Base-by-base conservation (phyloP, 2,329 filamentous ascomycete genomes). In the Fusarium marasasianum region DNA sequence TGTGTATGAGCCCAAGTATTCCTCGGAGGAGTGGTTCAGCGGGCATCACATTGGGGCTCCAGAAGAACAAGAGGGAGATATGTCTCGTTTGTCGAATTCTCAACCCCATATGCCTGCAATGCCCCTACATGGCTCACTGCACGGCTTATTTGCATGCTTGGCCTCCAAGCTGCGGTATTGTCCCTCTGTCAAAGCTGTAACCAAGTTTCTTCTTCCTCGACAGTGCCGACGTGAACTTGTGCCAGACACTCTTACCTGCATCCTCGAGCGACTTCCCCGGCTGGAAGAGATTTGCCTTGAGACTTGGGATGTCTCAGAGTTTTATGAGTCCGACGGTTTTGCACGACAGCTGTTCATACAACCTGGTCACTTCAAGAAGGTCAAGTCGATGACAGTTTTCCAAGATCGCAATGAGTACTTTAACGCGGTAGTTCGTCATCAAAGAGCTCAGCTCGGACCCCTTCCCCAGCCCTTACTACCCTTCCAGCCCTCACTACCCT, bases 311-410 rank as follows among this genome's bases (percentile, higher is more conserved):
- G 9, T 29, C 11, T 24, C 31, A 5, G 13, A 17, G 11, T 10
- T 35, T 33, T 14, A 18, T 14, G 8, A 0, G 20, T 1, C 2
- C 9, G 1, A 47, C 15, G 29, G 18, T 13, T 7, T 9, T n/a
- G 8, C 8, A 33, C 15, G 6, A 33, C 11, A 24, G 29, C 48
- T 51, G 48, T 47, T 47, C n/a, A 20, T 9, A 9, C 17, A 6
- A 2, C 48, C 48, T 20, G 4, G 0, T 14, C 9, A 5, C n/a
- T 35, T 17, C 12, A 17, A 11, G 17, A 44, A 35, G 8, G 79
- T 86, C 48, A 72, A 79, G 31, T 65, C 8, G 6, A 20, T 74
- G 3, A 56, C 6, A 3, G 26, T 67, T 10, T 75, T 70, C 18
- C 48, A 15, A 53, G 31, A 53, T 35, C n/a, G 5, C 5, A 26